Percentiles rank a stretch among this genome's conserved stretches.
phyloP scores from a whole-genome alignment of 805 yeast species.

The Sungouiella thailandica region DNA sequence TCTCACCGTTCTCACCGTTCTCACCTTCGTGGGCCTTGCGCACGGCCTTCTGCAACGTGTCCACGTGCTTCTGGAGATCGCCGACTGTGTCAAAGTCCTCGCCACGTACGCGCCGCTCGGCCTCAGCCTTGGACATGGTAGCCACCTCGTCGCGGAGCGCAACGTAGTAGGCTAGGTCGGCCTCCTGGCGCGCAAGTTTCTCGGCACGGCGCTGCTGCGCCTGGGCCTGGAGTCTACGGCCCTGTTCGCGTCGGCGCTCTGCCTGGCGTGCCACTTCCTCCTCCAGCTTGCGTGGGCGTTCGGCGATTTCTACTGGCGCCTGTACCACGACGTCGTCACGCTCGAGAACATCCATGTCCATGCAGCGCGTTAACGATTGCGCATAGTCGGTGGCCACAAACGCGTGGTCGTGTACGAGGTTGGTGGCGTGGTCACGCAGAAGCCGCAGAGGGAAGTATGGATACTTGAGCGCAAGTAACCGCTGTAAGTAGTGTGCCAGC shows the following conservation, averaged over 20 bases:
- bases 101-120: constrained; percentile 50
- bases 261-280: constrained; percentile 77
- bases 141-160: constrained; percentile 50
- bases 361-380: constrained; percentile 50
- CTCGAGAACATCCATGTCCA: constrained; percentile 63
- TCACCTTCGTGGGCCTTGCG: constrained; percentile 59
- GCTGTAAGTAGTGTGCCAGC: constrained; percentile 57
- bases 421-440: constrained; percentile 55
- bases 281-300: constrained; percentile 53
- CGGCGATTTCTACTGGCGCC: constrained; percentile 64
- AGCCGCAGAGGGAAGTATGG: constrained; percentile 86
- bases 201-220: constrained; percentile 82
- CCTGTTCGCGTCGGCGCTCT: constrained; percentile 78
- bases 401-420: constrained; percentile 70
- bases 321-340: constrained; percentile 72
- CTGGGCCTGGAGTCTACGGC: constrained; percentile 85
- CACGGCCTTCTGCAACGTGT: constrained; percentile 61
- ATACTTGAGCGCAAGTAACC: constrained; percentile 70
- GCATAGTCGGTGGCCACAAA: constrained; percentile 68
- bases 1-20: constrained; percentile 45
- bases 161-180: constrained; percentile 69
- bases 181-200: constrained; percentile 72
- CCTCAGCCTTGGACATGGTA: constrained; percentile 47
- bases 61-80: constrained; percentile 64
- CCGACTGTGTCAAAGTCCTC: constrained; percentile 77